Conservation (phyloP, 805 yeast species). For the Pichia insulana region DNA sequence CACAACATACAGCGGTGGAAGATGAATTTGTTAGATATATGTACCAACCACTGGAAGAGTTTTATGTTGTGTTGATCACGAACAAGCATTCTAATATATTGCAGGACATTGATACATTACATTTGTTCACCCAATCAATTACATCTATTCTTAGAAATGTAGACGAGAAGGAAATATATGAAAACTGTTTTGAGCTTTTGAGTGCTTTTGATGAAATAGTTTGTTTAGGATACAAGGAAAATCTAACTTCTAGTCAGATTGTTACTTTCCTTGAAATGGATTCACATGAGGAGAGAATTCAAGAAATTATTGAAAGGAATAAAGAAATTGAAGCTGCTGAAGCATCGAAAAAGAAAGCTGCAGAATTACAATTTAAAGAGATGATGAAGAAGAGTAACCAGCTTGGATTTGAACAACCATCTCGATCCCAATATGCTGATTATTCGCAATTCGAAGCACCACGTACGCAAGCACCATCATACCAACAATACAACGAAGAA, state of each 20-base stretch:
- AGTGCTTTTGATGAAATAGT: constrained; percentile 93
- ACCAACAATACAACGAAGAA: constrained; percentile 15
- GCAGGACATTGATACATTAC: constrained; percentile 89
- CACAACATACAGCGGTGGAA: constrained; percentile 91
- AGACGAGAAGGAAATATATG: constrained; percentile 77
- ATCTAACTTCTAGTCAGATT: constrained; percentile 72
- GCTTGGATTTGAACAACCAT: constrained; percentile 1
- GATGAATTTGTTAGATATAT: constrained; percentile 88
- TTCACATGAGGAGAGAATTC: constrained; percentile 96
- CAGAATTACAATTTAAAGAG: constrained; percentile 76
- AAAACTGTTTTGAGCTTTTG: constrained; percentile 78
- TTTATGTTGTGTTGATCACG: constrained; percentile 83
- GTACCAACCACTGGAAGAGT: constrained; percentile 92
- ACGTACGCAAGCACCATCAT: constrained; percentile 13
- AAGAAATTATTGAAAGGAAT: constrained; percentile 93
- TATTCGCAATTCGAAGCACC: constrained; percentile 10
- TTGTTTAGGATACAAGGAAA: constrained; percentile 83
- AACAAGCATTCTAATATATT: constrained; percentile 85
- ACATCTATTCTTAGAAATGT: constrained; percentile 60
- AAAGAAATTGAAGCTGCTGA: constrained; percentile 96
- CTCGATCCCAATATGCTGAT: constrained; percentile 3
- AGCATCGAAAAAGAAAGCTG: constrained; percentile 92
- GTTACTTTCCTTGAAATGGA: constrained; percentile 92
- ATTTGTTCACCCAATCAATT: constrained; percentile 74
- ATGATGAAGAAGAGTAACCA: constrained; percentile 44